Percentiles rank a stretch among this genome's conserved stretches.
These are phyloP conservation scores for Sclerotinia glacialis DNA, from an alignment of 2,329 filamentous ascomycete genomes.

Conservation along the genomic window DNA sequence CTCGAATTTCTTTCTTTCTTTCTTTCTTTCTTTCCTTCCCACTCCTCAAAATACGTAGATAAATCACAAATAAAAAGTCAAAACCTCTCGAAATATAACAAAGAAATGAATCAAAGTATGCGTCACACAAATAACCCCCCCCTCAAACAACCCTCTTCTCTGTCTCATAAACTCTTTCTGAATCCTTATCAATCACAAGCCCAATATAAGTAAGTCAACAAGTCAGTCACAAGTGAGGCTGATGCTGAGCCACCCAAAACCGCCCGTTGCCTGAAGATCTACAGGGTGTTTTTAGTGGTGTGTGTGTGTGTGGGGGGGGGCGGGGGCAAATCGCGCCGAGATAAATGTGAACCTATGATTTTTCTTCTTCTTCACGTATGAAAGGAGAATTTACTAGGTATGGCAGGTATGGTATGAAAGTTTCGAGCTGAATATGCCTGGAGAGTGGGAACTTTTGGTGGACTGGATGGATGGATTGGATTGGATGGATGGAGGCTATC, in stretches of 20 bases:
- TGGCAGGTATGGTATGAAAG: neutral
- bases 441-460: too few species aligned
- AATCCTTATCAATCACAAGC: neutral
- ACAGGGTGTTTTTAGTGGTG: neutral
- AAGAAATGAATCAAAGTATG: neutral
- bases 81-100: too few species aligned
- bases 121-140: neutral
- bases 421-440: neutral
- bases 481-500: too few species aligned
- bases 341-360: neutral
- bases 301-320: too few species aligned
- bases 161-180: neutral
- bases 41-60: too few species aligned
- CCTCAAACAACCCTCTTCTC: too few species aligned
- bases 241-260: conserved; percentile 1
- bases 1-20: too few species aligned
- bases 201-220: neutral
- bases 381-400: too few species aligned
- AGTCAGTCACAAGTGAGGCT: conserved; percentile 3
- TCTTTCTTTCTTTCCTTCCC: too few species aligned
- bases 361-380: neutral
- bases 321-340: neutral
- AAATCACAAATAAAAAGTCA: too few species aligned
- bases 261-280: conserved; percentile 7
- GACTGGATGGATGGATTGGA: too few species aligned